Evolutionary conservation across 192 early-diverging fungal genomes (phyloP), one percentile per base, ranked within the genome.

Genomic region (Dispira parvispora): DNA sequence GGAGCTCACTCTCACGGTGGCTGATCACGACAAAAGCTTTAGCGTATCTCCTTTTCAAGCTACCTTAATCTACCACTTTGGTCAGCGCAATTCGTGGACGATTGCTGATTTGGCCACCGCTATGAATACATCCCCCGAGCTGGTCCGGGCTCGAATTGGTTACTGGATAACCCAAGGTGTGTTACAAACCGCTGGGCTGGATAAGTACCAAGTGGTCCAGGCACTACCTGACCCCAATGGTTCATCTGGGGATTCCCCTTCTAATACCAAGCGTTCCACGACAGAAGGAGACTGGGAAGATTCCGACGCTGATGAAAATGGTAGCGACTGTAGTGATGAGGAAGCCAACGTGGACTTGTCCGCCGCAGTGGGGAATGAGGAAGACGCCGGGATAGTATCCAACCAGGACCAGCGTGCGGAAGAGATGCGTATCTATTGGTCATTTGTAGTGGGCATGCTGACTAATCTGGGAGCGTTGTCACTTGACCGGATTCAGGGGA

Each of bases 11-110:
- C 52, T 88, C 6, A 78, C 83, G 65, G 49, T 87, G 26, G 67
- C 65, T 5, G 82, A 79, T 53, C 67, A 79, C 10, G 56, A 68
- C 4, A 10, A 85, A 5, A 50, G 74, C 14, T 46, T 82, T 20
- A 61, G 67, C 12, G 83, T 78, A 8, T 67, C 65, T 3, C 83
- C 84, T 0, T 50, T 77, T 2, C 74, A 83, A 58, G 86, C 84
- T 0, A 63, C 84, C 0, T 71, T 80, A 20, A 52, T 80, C 45
- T 61, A 65, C 28, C 61, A 55, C 21, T 70, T 70, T 54, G 26
- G 47, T 25, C 55, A 53, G 13, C 25, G 25, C 26, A 54, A 56
- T 8, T 43, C 23, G 11, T 44, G 43, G 42, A 16, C 66, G 8
- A 52, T 67, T 13, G 46, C 12, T 5, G 68, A 68, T 43, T 6